Base-by-base conservation (phyloP, 495 filamentous ascomycete genomes). In the Trichoderma gamsii region DNA sequence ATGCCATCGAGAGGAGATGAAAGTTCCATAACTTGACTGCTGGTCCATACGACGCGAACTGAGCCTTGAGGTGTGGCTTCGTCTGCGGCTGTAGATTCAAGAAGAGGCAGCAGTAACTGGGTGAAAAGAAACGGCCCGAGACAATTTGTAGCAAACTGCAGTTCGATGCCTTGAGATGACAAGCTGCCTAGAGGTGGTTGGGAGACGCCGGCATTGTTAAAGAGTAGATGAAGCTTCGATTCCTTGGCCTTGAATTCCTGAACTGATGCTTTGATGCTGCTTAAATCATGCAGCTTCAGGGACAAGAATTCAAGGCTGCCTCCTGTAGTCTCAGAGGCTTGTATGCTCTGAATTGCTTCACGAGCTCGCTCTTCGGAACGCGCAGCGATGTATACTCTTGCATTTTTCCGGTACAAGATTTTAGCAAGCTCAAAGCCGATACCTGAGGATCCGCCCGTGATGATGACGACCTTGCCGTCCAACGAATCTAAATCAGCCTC, bases 351-450 rank as follows among this genome's bases (percentile, higher is more conserved):
- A 63, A 77, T 76, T 2, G 73, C 76, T 41, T 70, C 12, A 1
- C n/a, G 49, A 12, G 61, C 71, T 11, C 72, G 73, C 6, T 52
- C 43, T 38, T 73, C 64, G 5, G 79, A 81, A 23, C 84, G 78
- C 41, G 75, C 78, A 8, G 79, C 78, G 4, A 86, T 73, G 71
- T 84, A 83, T 0, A 85, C 76, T 13, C 71, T 76, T 27, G 66
- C 83, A 12, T 74, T 71, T 66, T 74, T 74, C 4, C 41, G 70
- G 67, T 83, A 83, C 18, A 84, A 76, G 0, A 80, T 77, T 32
- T 72, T 74, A 65, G 72, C 73, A 18, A 84, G 74, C 63, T 79
- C 78, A 18, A 74, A 69, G 16, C 81, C 83, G 46, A 85, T 76
- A 11, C 82, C 82, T 2, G 76, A 76, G 15, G 72, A 66, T 38